Conservation (phyloP, 2,329 filamentous ascomycete species). For the Xylaria sp. region DNA sequence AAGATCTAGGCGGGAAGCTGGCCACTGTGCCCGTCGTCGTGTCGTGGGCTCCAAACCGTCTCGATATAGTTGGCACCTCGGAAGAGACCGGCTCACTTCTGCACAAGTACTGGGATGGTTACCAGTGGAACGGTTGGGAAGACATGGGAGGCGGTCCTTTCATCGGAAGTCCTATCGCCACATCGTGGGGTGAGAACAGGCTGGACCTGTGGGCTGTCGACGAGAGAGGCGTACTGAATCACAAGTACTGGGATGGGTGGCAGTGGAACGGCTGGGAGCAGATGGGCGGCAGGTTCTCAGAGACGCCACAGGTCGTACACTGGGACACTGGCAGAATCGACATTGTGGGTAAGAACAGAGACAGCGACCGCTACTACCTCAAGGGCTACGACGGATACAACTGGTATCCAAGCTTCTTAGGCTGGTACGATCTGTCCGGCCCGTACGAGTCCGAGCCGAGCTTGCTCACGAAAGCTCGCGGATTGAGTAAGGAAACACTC, state of each 20-base stretch:
- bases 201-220: constrained; percentile 22
- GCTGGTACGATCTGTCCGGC: constrained; percentile 17
- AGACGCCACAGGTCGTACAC: constrained; percentile 21
- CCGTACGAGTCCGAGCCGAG: constrained; percentile 20
- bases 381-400: constrained; percentile 19
- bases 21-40: constrained; percentile 9
- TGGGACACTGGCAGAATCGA: constrained; percentile 16
- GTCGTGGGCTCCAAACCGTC: constrained; percentile 18
- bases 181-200: constrained; percentile 19
- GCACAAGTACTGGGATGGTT: constrained; percentile 17
- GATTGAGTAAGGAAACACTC: constrained; percentile 12
- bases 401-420: constrained; percentile 18
- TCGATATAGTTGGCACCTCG: constrained; percentile 18
- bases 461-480: constrained; percentile 9
- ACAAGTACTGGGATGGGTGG: constrained; percentile 21
- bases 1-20: constrained; percentile 19
- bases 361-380: constrained; percentile 12
- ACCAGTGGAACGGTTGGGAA: constrained; percentile 20
- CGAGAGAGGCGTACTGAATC: constrained; percentile 11
- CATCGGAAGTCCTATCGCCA: constrained; percentile 14
- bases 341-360: constrained; percentile 18
- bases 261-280: constrained; percentile 19
- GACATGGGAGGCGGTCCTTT: constrained; percentile 20
- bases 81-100: constrained; percentile 11
- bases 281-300: constrained; percentile 20